Percentiles rank a stretch among this genome's conserved stretches.
phyloP scores from a whole-genome alignment of 768 basidiomycete genomes.

The Hypholoma sublateritium region DNA sequence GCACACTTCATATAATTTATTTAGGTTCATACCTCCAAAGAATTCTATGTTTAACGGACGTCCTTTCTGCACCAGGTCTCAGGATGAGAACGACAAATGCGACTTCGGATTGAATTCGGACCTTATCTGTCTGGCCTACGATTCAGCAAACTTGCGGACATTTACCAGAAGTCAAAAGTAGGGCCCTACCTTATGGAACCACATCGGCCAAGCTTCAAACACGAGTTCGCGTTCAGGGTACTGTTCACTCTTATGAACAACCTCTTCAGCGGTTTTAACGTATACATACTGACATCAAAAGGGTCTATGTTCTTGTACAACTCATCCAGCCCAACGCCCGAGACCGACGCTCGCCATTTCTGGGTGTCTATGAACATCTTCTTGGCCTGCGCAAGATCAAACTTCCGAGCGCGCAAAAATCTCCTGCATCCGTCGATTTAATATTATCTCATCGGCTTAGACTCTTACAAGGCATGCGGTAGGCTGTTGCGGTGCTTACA shows the following conservation, averaged over 20 bases:
- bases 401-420: conserved; percentile 76
- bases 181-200: conserved; percentile 73
- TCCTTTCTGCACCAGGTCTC: conserved; percentile 47
- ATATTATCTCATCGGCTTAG: background rate
- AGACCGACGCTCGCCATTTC: conserved; percentile 64
- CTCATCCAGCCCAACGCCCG: conserved; percentile 65
- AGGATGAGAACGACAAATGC: background rate
- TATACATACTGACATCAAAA: conserved; percentile 54
- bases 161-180: no score
- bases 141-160: no score
- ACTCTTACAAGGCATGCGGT: no score
- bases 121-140: conserved; percentile 62
- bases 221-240: conserved; percentile 69
- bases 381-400: conserved; percentile 56
- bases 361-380: conserved; percentile 68
- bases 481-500: conserved; percentile 38
- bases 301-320: conserved; percentile 63
- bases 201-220: conserved; percentile 78
- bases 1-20: conserved; percentile 54
- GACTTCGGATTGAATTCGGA: conserved; percentile 21
- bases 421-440: conserved; percentile 40
- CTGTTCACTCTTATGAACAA: conserved; percentile 31
- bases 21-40: conserved; percentile 59
- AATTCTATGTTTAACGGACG: conserved; percentile 70
- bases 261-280: background rate